Evolutionary conservation across 176 grass and related monocot genomes (phyloP), one percentile per base, ranked within the genome.

Genomic region (Cenchrus purpureus): DNA sequence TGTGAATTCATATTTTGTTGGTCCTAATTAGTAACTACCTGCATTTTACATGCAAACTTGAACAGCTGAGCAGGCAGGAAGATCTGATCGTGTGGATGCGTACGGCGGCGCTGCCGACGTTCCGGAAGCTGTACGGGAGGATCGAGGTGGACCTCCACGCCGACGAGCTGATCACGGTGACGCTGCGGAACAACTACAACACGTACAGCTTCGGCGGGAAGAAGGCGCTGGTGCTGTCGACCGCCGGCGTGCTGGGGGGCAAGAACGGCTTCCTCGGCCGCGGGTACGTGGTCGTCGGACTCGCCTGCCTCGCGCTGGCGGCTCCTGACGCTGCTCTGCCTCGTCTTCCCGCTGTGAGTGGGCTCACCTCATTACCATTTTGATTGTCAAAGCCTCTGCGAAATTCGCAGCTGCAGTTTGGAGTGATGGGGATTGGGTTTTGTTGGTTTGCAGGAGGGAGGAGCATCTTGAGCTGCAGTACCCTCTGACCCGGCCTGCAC

Each of bases 71-170:
- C 22, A 19, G 90, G 50, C 93, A 95, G 55, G 93, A 92, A 42
- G 80, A 95, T 10, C 80, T 95, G 59, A 92, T 95, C 40, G 93
- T 95, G 31, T 95, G 93, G 93, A 95, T 92, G 93, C 80, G 90
- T 2, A 90, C 86, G 1, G 93, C 88, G 11, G 93, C 93, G 16
- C 83, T 95, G 20, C 93, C 93, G 34, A 90, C 86, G 51, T 95
- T 95, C 76, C 85, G 93, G 71, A 95, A 95, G 73, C 72, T 92
- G 61, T 95, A 95, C 22, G 93, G 90, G 19, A 92, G 58, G 73
- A 86, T 95, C 29, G 80, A 95, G 50, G 59, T 80, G 57, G 83
- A 95, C 66, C 90, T 95, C 20, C 79, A 64, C n/a, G 83, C 60
- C 7, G 75, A 82, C 44, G 93, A 90, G 15, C 64, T 31, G 15